Conservation (phyloP, 176 grass and related monocot species). For the Oryza glumipatula region DNA sequence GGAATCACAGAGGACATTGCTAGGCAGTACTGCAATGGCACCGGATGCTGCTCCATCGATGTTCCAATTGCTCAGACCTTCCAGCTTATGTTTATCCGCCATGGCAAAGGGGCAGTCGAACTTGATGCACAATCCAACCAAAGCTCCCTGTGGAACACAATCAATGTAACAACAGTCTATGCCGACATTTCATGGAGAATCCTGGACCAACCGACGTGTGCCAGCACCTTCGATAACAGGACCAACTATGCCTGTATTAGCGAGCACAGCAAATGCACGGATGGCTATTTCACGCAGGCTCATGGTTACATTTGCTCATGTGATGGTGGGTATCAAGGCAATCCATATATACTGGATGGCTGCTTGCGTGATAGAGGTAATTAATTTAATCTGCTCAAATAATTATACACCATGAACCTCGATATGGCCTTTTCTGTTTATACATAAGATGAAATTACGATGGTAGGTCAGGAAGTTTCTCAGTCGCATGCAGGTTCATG, state of each 20-base stretch:
- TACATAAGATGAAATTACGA: too few relatives aligned
- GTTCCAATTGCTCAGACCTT: rapidly evolving
- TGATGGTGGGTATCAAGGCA: neutral
- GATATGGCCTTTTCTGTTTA: too few relatives aligned
- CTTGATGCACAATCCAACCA: neutral
- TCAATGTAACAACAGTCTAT: neutral
- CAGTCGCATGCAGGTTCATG: too few relatives aligned
- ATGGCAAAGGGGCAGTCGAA: neutral
- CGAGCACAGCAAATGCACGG: neutral
- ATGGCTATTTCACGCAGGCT: neutral
- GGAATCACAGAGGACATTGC: neutral
- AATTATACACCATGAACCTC: too few relatives aligned
- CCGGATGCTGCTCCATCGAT: neutral
- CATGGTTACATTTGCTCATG: neutral
- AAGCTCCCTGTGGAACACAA: neutral
- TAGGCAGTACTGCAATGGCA: constrained; percentile 23
- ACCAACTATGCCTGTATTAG: neutral
- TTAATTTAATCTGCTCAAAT: neutral
- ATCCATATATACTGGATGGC: neutral
- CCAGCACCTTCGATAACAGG: neutral
- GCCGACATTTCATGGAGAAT: neutral
- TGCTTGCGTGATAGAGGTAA: neutral
- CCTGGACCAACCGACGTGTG: neutral
- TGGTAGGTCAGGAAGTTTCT: too few relatives aligned
- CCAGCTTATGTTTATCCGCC: neutral